phyloP scores from a whole-genome alignment of 2,329 filamentous ascomycete genomes.

The Stachybotrys chlorohalonatus region DNA sequence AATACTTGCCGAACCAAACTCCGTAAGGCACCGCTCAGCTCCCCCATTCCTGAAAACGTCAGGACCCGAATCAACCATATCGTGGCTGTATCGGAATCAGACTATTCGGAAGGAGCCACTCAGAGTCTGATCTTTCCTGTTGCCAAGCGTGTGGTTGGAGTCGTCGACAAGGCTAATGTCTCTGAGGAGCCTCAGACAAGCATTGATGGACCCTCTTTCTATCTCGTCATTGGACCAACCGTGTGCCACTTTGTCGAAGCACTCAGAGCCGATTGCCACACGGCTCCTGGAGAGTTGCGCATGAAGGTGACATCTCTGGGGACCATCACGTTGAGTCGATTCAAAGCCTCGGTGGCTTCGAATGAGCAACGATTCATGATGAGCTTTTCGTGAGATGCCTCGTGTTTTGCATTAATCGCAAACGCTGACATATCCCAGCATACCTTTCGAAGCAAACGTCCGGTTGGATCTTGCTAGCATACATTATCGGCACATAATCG shows the following conservation, averaged over 20 bases:
- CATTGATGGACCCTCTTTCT: slow-evolving; percentile 42
- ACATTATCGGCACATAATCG: slow-evolving; percentile 44
- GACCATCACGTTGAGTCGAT: slow-evolving; percentile 40
- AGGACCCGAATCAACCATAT: slow-evolving; percentile 35
- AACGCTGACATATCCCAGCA: slow-evolving; percentile 13
- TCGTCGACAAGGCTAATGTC: slow-evolving; percentile 28
- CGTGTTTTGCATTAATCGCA: background rate
- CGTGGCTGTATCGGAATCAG: slow-evolving; percentile 34
- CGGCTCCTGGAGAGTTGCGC: slow-evolving; percentile 35
- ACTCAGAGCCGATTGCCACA: slow-evolving; percentile 31
- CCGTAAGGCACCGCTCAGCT: slow-evolving; percentile 23
- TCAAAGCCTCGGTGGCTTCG: slow-evolving; percentile 39
- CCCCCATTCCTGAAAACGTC: slow-evolving; percentile 35
- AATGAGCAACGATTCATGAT: slow-evolving; percentile 49
- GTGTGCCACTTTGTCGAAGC: slow-evolving; percentile 44
- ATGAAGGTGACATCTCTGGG: slow-evolving; percentile 41
- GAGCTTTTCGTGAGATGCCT: slow-evolving; percentile 37
- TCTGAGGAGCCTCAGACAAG: slow-evolving; percentile 34
- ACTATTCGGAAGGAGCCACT: slow-evolving; percentile 11
- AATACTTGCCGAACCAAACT: slow-evolving; percentile 28
- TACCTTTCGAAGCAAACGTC: slow-evolving; percentile 32
- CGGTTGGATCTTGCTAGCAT: slow-evolving; percentile 44
- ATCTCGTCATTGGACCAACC: slow-evolving; percentile 44
- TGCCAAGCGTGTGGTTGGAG: slow-evolving; percentile 35
- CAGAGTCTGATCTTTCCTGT: slow-evolving; percentile 41